A percentile compares a stretch with the other conserved stretches of the same genome.
phyloP scores from a whole-genome alignment of 352 stramenopile genomes.

The Peronospora farinosa region DNA sequence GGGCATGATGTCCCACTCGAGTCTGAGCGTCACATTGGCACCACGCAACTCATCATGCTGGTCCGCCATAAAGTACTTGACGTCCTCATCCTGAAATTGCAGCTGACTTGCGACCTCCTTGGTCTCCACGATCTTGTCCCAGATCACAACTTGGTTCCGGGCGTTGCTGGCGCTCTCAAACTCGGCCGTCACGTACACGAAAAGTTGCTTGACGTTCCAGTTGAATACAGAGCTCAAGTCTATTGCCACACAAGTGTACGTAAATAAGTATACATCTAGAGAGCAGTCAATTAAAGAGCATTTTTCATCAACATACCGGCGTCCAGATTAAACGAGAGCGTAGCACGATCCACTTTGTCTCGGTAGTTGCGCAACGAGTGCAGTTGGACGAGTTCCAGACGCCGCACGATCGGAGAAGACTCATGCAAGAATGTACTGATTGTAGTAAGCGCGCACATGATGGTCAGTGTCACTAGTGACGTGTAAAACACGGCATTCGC shows the following conservation, averaged over 20 bases:
- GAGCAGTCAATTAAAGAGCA: background rate
- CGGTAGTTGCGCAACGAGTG: slow-evolving; percentile 81
- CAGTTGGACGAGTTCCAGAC: slow-evolving; percentile 56
- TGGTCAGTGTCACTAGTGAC: slow-evolving; percentile 65
- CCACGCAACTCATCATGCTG: slow-evolving; percentile 71
- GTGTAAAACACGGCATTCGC: slow-evolving; percentile 79
- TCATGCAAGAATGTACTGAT: slow-evolving; percentile 69
- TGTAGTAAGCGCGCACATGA: slow-evolving; percentile 70
- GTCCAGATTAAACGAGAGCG: slow-evolving; percentile 77
- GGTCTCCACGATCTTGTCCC: slow-evolving; percentile 79
- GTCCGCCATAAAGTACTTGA: slow-evolving; percentile 82
- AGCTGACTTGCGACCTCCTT: slow-evolving; percentile 43
- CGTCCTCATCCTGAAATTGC: slow-evolving; percentile 51
- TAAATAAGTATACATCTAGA: background rate
- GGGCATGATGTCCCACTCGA: slow-evolving; percentile 86
- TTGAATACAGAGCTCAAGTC: slow-evolving; percentile 86
- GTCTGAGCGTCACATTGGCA: slow-evolving; percentile 69
- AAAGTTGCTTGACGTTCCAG: slow-evolving; percentile 88
- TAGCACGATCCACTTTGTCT: slow-evolving; percentile 72
- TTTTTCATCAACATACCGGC: slow-evolving; percentile 38
- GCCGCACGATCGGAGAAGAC: slow-evolving; percentile 44
- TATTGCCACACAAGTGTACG: slow-evolving; percentile 5
- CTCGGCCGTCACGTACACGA: slow-evolving; percentile 83
- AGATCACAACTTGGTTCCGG: slow-evolving; percentile 79
- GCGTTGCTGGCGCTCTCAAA: slow-evolving; percentile 61